Conservation (phyloP, 169 alveolate genomes). For the Cryptosporidium parvum region DNA sequence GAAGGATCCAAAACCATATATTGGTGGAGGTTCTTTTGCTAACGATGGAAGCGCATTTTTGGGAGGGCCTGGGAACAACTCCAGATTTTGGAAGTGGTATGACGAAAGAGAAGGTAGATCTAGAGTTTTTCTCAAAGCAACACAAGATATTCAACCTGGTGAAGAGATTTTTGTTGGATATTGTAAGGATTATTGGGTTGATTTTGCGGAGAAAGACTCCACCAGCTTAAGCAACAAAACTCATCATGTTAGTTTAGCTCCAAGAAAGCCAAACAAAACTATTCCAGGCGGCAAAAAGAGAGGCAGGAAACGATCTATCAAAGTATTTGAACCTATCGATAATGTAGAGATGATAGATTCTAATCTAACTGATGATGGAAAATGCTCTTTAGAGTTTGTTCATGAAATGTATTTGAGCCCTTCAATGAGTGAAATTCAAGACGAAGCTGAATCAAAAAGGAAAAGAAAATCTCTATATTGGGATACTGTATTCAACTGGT, state of each 20-base stretch:
- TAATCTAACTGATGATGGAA: not conserved
- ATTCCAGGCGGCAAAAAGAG: not conserved
- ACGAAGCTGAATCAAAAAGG: not conserved
- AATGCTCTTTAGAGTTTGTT: not conserved
- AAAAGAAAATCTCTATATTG: not conserved
- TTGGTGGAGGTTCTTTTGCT: conserved; percentile 82
- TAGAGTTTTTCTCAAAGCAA: conserved; percentile 80
- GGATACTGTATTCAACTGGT: conserved; percentile 12
- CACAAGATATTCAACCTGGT: conserved; percentile 75
- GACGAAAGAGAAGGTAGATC: conserved; percentile 81
- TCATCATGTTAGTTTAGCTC: not conserved
- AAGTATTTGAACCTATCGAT: not conserved
- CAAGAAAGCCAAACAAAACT: not conserved
- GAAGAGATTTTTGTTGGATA: conserved; percentile 81
- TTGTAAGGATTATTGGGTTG: conserved; percentile 80
- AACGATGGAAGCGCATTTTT: conserved; percentile 81
- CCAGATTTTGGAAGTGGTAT: conserved; percentile 80
- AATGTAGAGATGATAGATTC: not conserved
- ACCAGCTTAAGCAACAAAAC: not conserved
- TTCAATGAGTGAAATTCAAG: not conserved
- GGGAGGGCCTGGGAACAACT: conserved; percentile 82
- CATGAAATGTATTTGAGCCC: not conserved
- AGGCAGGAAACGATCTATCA: conserved; percentile 5
- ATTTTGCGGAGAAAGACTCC: conserved; percentile 61
- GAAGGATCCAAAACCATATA: conserved; percentile 78